Evolutionary conservation across 2,329 filamentous ascomycete species (phyloP).

Genomic region (Tolypocladium tropicale): DNA sequence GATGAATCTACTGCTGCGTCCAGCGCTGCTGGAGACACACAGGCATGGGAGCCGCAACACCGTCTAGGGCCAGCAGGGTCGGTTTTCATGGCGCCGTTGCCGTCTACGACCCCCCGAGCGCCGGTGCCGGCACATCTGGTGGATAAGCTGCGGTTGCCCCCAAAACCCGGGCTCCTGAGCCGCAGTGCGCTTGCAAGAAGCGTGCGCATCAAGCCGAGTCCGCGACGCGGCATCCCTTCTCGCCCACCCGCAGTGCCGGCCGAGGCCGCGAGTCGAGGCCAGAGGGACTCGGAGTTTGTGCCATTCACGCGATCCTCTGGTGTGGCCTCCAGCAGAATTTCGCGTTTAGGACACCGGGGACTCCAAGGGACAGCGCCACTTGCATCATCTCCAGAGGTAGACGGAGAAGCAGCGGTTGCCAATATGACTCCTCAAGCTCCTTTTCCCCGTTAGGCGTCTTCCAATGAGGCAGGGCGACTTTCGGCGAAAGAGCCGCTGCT

Average conservation of each 20-base stretch:
- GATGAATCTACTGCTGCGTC: slow-evolving; percentile 11
- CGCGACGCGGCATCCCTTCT: not conserved
- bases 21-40: slow-evolving; percentile 2
- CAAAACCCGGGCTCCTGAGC: not conserved
- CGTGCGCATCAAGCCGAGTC: not conserved
- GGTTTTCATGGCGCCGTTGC: not conserved
- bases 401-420: not conserved
- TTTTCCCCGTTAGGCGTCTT: not conserved
- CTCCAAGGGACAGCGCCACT: not conserved
- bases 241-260: not conserved
- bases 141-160: not conserved
- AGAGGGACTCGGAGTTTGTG: not conserved
- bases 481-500: not conserved
- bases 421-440: not conserved
- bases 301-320: not conserved
- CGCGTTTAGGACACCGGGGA: not conserved
- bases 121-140: slow-evolving; percentile 8
- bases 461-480: not conserved
- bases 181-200: not conserved
- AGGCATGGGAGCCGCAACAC: not conserved
- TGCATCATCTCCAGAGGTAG: not conserved
- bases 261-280: not conserved
- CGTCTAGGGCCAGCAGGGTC: not conserved
- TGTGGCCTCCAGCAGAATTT: not conserved
- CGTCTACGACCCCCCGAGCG: slow-evolving; percentile 13